phyloP scores from a whole-genome alignment of 2,329 filamentous ascomycete species.

The Fusarium oligoseptatum region DNA sequence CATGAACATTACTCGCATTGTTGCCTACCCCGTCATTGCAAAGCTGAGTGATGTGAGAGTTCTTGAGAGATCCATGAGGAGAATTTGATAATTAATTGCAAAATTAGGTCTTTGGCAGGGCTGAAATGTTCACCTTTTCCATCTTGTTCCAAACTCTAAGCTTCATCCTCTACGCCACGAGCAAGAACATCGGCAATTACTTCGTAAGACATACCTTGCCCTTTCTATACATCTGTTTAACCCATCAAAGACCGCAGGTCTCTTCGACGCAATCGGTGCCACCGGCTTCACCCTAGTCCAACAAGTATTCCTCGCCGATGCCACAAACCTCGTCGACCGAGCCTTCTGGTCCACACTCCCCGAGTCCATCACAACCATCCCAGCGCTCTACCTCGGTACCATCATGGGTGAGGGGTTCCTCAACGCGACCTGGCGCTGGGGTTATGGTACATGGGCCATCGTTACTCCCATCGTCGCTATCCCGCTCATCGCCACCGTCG shows the following conservation, averaged over 20 bases:
- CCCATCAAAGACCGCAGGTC: neutral
- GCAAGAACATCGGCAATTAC: neutral
- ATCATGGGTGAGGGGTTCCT: neutral
- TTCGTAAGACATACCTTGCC: neutral
- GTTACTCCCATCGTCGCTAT: neutral
- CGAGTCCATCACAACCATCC: neutral
- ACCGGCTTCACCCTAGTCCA: neutral
- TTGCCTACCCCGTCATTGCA: neutral
- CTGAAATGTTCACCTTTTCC: neutral
- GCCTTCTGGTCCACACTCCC: neutral
- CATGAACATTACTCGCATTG: neutral
- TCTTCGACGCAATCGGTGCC: neutral
- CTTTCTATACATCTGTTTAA: neutral
- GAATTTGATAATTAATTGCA: accelerated
- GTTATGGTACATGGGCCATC: neutral
- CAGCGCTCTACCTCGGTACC: neutral
- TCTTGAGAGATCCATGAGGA: neutral
- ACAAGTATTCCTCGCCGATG: neutral
- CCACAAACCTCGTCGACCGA: neutral
- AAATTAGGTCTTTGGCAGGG: neutral
- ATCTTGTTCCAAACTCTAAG: neutral
- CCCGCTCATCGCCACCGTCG: neutral
- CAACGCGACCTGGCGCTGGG: neutral
- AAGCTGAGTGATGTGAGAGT: neutral
- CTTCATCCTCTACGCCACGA: neutral